These are phyloP conservation scores for Colletotrichum tropicale DNA, from an alignment of 2,329 filamentous ascomycete genomes.

Conservation along the genomic window DNA sequence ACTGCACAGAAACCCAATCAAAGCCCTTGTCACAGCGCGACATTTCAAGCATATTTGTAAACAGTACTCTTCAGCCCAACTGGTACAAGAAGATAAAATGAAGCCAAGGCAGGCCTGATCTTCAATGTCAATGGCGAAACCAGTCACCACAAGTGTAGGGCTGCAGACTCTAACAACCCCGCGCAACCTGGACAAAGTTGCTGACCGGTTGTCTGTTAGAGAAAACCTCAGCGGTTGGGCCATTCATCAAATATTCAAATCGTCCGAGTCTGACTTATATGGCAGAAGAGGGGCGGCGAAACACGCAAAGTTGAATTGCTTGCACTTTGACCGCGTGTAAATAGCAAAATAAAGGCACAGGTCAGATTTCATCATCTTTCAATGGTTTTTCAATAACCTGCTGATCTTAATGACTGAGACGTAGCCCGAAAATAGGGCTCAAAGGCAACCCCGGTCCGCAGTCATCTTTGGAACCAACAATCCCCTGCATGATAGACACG, in stretches of 20 bases:
- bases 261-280: neutral
- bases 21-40: neutral
- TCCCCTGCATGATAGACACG: neutral
- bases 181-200: neutral
- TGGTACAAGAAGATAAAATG: neutral
- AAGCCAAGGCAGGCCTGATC: neutral
- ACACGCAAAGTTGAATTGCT: neutral
- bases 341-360: neutral
- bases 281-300: neutral
- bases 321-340: neutral
- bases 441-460: neutral
- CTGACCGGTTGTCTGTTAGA: neutral
- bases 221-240: neutral
- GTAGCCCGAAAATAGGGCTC: neutral
- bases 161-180: neutral
- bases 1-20: neutral
- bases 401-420: neutral
- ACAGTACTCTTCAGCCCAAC: neutral
- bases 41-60: neutral
- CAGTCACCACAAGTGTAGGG: neutral
- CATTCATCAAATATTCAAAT: neutral
- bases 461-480: neutral
- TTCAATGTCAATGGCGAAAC: neutral
- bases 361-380: neutral
- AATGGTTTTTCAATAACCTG: neutral